These are phyloP conservation scores for Haematococcus lacustris DNA, from an alignment of 139 green algal genomes.

Conservation along the genomic window DNA sequence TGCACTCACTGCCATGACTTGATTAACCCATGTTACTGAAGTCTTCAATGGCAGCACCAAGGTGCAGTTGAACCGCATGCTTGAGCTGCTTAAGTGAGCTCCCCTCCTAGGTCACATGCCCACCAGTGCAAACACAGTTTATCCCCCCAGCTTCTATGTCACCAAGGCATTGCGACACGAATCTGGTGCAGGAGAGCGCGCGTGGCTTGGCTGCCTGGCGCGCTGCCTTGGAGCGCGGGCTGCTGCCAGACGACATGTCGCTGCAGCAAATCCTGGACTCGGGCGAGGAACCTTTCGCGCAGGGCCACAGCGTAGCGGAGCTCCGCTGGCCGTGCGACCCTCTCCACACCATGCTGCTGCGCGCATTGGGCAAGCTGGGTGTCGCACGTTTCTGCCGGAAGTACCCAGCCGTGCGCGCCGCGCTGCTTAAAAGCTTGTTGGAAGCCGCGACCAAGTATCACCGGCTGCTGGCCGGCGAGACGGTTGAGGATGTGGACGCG, in stretches of 20 bases:
- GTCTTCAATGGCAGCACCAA: neutral
- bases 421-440: constrained; percentile 60
- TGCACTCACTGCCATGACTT: neutral
- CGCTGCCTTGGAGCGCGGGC: constrained; percentile 50
- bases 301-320: constrained; percentile 2
- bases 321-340: constrained; percentile 62
- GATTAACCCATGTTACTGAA: neutral
- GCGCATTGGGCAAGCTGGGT: constrained; percentile 36
- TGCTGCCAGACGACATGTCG: constrained; percentile 67
- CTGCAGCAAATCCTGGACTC: constrained; percentile 48
- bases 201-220: constrained; percentile 33
- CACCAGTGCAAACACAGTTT: neutral
- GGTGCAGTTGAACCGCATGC: neutral
- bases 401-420: constrained; percentile 63
- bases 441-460: constrained; percentile 59
- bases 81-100: neutral
- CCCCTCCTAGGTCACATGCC: neutral
- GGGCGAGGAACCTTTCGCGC: neutral
- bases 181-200: constrained; percentile 15
- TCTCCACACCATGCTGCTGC: constrained; percentile 49
- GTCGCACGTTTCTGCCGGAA: constrained; percentile 60
- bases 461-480: constrained; percentile 29
- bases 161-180: constrained; percentile 31
- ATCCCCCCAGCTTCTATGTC: too few species aligned
- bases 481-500: constrained; percentile 47